Evolutionary conservation across 208 protist genomes (phyloP).

Genomic region (Trypanosoma conorhini): DNA sequence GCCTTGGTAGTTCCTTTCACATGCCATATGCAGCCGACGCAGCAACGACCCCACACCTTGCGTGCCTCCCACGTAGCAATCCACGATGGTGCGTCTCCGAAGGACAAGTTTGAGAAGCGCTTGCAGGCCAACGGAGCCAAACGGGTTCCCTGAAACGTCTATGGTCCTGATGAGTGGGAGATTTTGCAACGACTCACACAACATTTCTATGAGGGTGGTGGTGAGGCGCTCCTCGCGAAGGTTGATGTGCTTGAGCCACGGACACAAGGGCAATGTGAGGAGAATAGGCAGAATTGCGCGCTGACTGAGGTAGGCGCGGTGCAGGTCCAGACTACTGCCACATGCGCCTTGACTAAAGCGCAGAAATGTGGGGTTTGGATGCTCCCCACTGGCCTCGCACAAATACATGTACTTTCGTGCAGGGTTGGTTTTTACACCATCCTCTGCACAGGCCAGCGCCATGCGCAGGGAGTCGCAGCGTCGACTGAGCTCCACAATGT

Average conservation of each 20-base stretch:
- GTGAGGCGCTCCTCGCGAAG: constrained; percentile 41
- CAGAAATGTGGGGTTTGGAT: constrained; percentile 22
- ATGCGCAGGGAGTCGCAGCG: constrained; percentile 22
- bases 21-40: constrained; percentile 36
- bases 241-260: constrained; percentile 39
- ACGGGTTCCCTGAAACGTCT: constrained; percentile 68
- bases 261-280: constrained; percentile 43
- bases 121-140: constrained; percentile 51
- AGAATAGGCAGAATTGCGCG: constrained; percentile 40
- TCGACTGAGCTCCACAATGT: constrained; percentile 28
- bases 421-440: constrained; percentile 22
- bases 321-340: constrained; percentile 25
- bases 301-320: constrained; percentile 40
- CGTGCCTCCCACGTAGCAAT: constrained; percentile 38
- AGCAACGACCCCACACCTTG: constrained; percentile 34
- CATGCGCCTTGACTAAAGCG: constrained; percentile 11
- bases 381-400: constrained; percentile 27
- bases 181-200: constrained; percentile 34
- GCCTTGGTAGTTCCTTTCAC: constrained; percentile 28
- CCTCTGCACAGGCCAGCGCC: constrained; percentile 11
- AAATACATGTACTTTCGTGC: constrained; percentile 28
- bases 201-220: constrained; percentile 41
- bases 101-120: constrained; percentile 41
- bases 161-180: constrained; percentile 32
- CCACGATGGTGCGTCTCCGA: constrained; percentile 29